Evolutionary conservation across 305 asterid species (phyloP), one percentile per base, ranked within the genome.

Genomic region (Fraxinus angustifolia): DNA sequence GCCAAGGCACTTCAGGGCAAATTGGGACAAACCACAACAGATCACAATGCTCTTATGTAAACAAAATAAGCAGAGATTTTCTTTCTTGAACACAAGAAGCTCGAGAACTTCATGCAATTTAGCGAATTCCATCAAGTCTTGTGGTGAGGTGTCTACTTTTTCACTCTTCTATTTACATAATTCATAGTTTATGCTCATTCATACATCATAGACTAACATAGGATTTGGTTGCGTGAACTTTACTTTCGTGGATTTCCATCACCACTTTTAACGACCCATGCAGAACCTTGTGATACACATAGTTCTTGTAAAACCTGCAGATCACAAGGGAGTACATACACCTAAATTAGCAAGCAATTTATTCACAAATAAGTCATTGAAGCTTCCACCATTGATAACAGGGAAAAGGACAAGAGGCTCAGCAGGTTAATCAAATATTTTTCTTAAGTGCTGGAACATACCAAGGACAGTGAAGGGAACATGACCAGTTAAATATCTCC

Each of bases 291-390:
- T 36, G 92, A 82, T 80, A 82, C 81, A 74, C 98, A 95, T 35
- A 95, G 38, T 82, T 95, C 98, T 71, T 71, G 82, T 75, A 95
- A 33, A 67, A 92, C 98, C 98, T 95, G 92, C 85, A 89, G 31
- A 78, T 50, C 72, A 60, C 28, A 73, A 36, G 7, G 71, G 34
- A 67, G 71, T 42, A 71, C 17, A 34, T 30, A 0, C 78, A 28
- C 50, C 36, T 19, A 48, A 23, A 8, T 50, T 34, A 77, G 34
- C 36, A 74, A 71, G 74, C 48, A 38, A 62, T 62, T 33, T 31
- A 17, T 23, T 50, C 26, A 31, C 45, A 35, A 16, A 45, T 45
- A 17, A 67, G 38, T 28, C 74, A 26, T 67, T 67, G 74, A 67
- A 28, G 38, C 38, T 28, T 67, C 74, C 21, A 30, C 38, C 74